phyloP scores from a whole-genome alignment of 192 early-diverging fungal genomes.

The Entomortierella beljakovae region DNA sequence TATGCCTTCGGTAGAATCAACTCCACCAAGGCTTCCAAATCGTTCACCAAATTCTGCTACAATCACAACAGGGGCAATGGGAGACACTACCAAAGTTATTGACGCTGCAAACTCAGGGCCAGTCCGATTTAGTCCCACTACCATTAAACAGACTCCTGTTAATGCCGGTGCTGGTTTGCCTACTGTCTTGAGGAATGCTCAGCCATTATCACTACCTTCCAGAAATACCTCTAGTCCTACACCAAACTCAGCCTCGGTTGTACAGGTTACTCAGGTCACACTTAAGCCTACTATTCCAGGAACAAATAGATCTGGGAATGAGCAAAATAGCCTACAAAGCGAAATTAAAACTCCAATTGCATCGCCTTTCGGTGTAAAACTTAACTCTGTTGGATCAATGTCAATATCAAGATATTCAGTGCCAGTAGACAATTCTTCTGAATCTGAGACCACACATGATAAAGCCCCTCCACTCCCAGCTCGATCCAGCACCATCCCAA shows the following conservation, averaged over 20 bases:
- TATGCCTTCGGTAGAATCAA: neutral
- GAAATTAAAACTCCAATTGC: neutral
- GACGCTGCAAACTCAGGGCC: constrained; percentile 11
- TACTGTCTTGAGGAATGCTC: constrained; percentile 27
- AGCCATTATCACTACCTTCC: constrained; percentile 39
- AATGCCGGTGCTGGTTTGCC: constrained; percentile 15
- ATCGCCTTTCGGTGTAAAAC: constrained; percentile 29
- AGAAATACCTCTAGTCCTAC: constrained; percentile 1
- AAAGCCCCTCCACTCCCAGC: constrained; percentile 27
- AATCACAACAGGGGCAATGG: neutral
- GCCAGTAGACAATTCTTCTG: constrained; percentile 23
- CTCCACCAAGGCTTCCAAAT: constrained; percentile 34
- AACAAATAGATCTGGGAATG: neutral
- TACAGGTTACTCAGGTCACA: neutral
- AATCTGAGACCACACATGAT: neutral
- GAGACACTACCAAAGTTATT: neutral
- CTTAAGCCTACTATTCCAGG: constrained; percentile 3
- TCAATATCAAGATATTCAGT: constrained; percentile 4
- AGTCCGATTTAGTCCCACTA: constrained; percentile 33
- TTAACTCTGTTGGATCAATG: constrained; percentile 31
- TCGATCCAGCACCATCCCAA: constrained; percentile 24
- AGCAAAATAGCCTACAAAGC: neutral
- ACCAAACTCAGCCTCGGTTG: neutral
- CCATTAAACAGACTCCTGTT: neutral
- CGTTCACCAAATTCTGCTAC: neutral